Base-by-base conservation (phyloP, 2,329 filamentous ascomycete species). In the Aspergillus thermomutatus region DNA sequence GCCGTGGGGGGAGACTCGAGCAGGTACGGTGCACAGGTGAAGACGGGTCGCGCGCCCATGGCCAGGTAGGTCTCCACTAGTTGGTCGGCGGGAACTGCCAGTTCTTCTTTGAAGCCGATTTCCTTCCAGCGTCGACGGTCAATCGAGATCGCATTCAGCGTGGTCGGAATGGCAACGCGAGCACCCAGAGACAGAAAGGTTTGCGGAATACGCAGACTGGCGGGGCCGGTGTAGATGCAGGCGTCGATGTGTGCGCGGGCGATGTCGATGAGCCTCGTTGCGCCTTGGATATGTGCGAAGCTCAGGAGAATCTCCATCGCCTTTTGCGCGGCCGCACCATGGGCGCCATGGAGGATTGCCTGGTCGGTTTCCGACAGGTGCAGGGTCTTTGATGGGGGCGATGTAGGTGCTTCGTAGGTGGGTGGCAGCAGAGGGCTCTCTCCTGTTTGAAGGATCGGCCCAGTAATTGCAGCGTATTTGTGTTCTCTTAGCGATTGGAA, bases 21-120 rank as follows among this genome's bases (percentile, higher is more conserved):
- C 2, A 70, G 64, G 53, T 80, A 80, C 0, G 78, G 78, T 0
- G 77, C 75, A 50, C 77, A 80, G 3, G 77, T 80, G 52, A 77
- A 80, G 2, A 69, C 79, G 9, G 70, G 69, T 1, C 55, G 60
- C 0, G 75, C 76, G 3, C 77, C 78, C 74, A 80, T 76, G 4
- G 66, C 64, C 0, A 73, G 52, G 52, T 79, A 80, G 0, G 71
- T 64, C 17, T 72, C 63, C 1, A 71, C 77, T 2, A 80, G 59
- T 19, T 66, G 64, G 5, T 67, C 69, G 1, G 75, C 71, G 1
- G 70, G 66, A 3, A 59, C 59, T 1, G 66, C 71, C 6, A 75
- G 62, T 0, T 50, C 55, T 0, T 65, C 49, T n/a, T 74, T 66
- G 1, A 77, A 63, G 0, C 75, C 75, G 10, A 73, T 64, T 3